Percentiles rank a stretch among this genome's conserved stretches.
These are phyloP conservation scores for Calendula officinalis DNA, from an alignment of 129 eudicot species.

Conservation along the genomic window DNA sequence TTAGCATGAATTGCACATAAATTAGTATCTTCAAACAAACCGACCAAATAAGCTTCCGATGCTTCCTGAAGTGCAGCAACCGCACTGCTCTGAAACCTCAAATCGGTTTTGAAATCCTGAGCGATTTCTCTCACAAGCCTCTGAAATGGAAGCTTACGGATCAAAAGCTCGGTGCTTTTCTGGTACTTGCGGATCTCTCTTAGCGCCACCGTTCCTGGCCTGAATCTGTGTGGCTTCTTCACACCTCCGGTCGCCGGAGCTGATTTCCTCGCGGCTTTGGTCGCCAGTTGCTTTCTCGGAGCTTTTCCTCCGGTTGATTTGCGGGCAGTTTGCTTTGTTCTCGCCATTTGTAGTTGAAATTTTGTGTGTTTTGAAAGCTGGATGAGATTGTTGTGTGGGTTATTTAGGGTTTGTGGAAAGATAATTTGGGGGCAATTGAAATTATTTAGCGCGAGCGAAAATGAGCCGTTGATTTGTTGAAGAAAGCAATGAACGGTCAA, in stretches of 20 bases:
- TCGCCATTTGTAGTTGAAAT: not conserved
- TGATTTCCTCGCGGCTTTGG: too few relatives aligned
- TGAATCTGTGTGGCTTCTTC: not conserved
- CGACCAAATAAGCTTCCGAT: too few relatives aligned
- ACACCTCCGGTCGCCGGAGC: too few relatives aligned
- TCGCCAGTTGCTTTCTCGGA: too few relatives aligned
- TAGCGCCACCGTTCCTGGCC: not conserved
- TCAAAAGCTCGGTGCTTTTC: too few relatives aligned
- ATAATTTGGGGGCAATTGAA: not conserved
- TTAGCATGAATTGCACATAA: too few relatives aligned
- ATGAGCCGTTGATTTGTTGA: not conserved
- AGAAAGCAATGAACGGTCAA: not conserved
- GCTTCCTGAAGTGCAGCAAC: too few relatives aligned
- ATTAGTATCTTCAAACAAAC: too few relatives aligned
- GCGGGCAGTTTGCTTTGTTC: constrained; percentile 13
- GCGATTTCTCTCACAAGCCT: too few relatives aligned
- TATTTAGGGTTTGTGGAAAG: not conserved
- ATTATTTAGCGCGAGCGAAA: not conserved
- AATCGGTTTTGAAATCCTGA: not conserved
- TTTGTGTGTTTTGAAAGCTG: not conserved
- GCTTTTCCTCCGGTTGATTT: too few relatives aligned
- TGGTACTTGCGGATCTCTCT: not conserved
- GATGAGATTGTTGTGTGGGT: not conserved
- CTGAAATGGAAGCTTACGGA: too few relatives aligned
- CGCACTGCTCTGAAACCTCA: constrained; percentile 5